Evolutionary conservation across 352 stramenopile genomes (phyloP), one percentile per base, ranked within the genome.

Genomic region (Discostella stelligera): DNA sequence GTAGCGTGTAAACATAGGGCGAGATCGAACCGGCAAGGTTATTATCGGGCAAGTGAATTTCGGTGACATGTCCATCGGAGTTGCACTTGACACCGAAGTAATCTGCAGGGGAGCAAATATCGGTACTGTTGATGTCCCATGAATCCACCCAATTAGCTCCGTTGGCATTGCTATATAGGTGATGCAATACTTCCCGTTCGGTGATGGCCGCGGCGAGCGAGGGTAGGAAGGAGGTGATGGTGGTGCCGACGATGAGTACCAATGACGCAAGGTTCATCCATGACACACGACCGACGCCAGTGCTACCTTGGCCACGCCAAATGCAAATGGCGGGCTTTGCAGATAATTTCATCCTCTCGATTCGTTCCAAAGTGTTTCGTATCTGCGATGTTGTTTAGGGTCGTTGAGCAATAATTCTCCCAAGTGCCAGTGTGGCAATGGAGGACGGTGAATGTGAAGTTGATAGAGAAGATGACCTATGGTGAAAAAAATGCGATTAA

Each of bases 1-100:
- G 65, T 5, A 94, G 56, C 25, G 84, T 72, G 64, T 88, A 94
- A 13, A 94, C 55, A 32, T 83, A 70, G 8, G 83, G 82, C 30
- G 79, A 77, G 44, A 93, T 79, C 11, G 56, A 78, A 8, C 88
- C 88, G 10, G 71, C 25, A 3, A 91, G 44, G 27, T 87, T 83
- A 48, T 87, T 89, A 27, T 88, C 70, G 7, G 65, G 23, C 1
- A 93, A 69, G 18, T 81, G 55, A 53, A 93, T 89, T 41, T 82
- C 76, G 56, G 82, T 71, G 6, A 93, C 46, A n/a, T 78, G 66
- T 21, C 66, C 52, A 8, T 76, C 70, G n/a, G 66, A 52, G 60
- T 89, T 74, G 61, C 88, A 91, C 23, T 56, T 82, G 16, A 91
- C 78, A 16, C 85, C 88, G 8, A n/a, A 41, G 37, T 76, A 81